Evolutionary conservation across 768 basidiomycete species (phyloP), one percentile per base, ranked within the genome.

Genomic region (Tylopilus subfusipes): DNA sequence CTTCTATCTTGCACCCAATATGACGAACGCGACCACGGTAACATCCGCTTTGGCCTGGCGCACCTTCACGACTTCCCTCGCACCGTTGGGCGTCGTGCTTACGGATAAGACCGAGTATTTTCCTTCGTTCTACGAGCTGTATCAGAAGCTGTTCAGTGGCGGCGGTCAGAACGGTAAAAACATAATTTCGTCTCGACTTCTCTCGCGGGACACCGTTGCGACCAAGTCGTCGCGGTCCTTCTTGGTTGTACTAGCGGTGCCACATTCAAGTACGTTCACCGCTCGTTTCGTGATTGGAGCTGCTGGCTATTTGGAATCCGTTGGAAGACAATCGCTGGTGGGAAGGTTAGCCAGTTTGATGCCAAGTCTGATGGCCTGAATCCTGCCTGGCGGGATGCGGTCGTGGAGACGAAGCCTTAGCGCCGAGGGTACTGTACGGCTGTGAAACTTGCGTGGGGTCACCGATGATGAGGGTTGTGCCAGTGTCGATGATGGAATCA

Each of bases 371-470:
- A n/a, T n/a, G n/a, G n/a, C n/a, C n/a, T n/a, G n/a, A n/a, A n/a
- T n/a, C n/a, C n/a, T n/a, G n/a, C n/a, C 71, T 82, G 79, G 78
- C 70, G 80, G 5, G 67, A 71, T 16, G 70, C 78, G 0, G 42
- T 79, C 9, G 62, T 69, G 5, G 62, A 77, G 25, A 58, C 70
- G 48, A 55, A 19, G 24, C 30, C 2, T 60, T 66, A 39, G 56
- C 53, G 18, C 44, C 50, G 4, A 54, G 30, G 12, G 31, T 18
- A 5, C 5, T 7, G 19, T 47, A 44, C 29, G 59, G 21, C 3
- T 1, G 14, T 0, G 40, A 42, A 25, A 62, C 60, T 8, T 50
- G 24, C 6, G 43, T 31, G 5, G 55, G 39, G 21, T 3, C 2
- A 27, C 57, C 61, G 11, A 57, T 1, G 25, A 63, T 24, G 47